phyloP scores from a whole-genome alignment of 2,329 filamentous ascomycete species.

The Pyrenophora seminiperda region DNA sequence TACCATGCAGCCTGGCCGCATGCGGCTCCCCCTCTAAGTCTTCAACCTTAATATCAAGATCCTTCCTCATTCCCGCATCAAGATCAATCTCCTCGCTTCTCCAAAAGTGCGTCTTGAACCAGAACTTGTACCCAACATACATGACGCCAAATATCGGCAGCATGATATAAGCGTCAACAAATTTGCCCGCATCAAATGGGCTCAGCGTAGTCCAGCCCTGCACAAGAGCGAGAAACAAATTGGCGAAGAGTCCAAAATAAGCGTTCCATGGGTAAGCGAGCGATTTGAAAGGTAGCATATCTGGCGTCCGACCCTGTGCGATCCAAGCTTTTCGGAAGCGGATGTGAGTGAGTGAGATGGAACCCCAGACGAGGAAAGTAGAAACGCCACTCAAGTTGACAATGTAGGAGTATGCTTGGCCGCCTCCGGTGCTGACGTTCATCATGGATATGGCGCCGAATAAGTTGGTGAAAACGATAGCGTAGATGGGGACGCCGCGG shows the following conservation, averaged over 20 bases:
- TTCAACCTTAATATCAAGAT: slow-evolving; percentile 41
- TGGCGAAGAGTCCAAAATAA: slow-evolving; percentile 55
- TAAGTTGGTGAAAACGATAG: slow-evolving; percentile 71
- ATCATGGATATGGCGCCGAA: slow-evolving; percentile 76
- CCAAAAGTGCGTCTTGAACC: slow-evolving; percentile 46
- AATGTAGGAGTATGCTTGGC: slow-evolving; percentile 69
- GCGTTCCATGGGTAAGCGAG: slow-evolving; percentile 58
- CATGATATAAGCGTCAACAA: slow-evolving; percentile 61
- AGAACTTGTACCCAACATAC: slow-evolving; percentile 55
- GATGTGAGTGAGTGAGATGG: slow-evolving; percentile 72
- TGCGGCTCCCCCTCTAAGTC: slow-evolving; percentile 9
- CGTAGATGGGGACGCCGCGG: slow-evolving; percentile 64
- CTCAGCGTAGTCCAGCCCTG: slow-evolving; percentile 60
- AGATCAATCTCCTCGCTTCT: slow-evolving; percentile 48
- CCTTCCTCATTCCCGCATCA: slow-evolving; percentile 44
- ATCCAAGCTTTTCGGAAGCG: slow-evolving; percentile 70
- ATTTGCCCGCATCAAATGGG: slow-evolving; percentile 57
- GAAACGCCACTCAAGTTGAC: slow-evolving; percentile 72
- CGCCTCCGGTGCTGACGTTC: slow-evolving; percentile 71
- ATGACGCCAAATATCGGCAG: slow-evolving; percentile 57
- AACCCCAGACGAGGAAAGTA: slow-evolving; percentile 74
- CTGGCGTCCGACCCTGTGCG: slow-evolving; percentile 41
- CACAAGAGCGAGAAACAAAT: slow-evolving; percentile 59
- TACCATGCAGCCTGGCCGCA: slow-evolving; percentile 2
- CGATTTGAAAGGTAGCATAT: slow-evolving; percentile 55